These are phyloP conservation scores for Eimeria nieschulzi DNA, from an alignment of 169 alveolate species.

Conservation along the genomic window DNA sequence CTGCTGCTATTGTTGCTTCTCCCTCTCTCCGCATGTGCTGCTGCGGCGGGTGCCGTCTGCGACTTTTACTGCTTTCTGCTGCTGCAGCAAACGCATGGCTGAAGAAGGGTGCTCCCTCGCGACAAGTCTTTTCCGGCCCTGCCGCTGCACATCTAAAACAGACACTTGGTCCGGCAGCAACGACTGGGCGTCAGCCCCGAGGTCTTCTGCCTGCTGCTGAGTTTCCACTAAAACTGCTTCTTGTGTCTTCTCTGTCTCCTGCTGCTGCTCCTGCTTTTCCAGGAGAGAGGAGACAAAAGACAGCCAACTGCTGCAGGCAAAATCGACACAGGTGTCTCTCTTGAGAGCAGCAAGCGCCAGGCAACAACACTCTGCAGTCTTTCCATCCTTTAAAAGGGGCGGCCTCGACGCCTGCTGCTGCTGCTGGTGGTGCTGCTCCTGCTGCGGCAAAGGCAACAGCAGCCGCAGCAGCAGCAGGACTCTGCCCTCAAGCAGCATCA, in stretches of 20 bases:
- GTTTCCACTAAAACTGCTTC: not conserved
- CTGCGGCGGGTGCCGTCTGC: slow-evolving; percentile 4
- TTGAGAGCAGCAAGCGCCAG: slow-evolving; percentile 14
- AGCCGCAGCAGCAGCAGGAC: not conserved
- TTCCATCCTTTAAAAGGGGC: slow-evolving; percentile 1
- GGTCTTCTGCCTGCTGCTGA: not conserved
- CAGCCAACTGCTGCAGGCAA: slow-evolving; percentile 16
- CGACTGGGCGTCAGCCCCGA: not conserved
- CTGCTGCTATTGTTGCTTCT: slow-evolving; percentile 1
- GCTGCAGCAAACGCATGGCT: not conserved
- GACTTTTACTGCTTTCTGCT: not conserved
- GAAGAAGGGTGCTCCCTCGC: not conserved
- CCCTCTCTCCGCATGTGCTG: slow-evolving; percentile 2
- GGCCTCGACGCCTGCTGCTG: slow-evolving; percentile 34
- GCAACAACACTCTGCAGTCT: slow-evolving; percentile 18
- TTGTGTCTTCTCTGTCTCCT: slow-evolving; percentile 10
- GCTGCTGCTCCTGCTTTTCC: slow-evolving; percentile 43
- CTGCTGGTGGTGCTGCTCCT: slow-evolving; percentile 25
- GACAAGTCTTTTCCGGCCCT: not conserved
- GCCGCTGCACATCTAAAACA: not conserved
- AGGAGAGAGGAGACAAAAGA: not conserved
- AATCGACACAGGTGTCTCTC: not conserved
- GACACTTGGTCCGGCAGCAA: not conserved
- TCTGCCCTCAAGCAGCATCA: not conserved
- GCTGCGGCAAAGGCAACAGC: not conserved